Evolutionary conservation across 2,329 filamentous ascomycete species (phyloP), one percentile per base, ranked within the genome.

Genomic region (Diaporthe destruens): DNA sequence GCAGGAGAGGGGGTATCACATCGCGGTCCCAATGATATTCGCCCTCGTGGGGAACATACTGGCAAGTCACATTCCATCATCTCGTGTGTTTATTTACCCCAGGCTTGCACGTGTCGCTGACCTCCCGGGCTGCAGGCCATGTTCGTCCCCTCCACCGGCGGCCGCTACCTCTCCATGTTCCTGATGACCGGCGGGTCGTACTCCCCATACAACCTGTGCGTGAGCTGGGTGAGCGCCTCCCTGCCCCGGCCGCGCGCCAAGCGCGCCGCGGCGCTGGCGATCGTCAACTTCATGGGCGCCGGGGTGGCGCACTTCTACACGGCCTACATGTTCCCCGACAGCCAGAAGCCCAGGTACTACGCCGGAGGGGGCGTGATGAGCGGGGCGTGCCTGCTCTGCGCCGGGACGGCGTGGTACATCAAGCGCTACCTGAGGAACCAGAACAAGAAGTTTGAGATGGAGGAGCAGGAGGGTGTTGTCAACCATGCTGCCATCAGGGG

Each of bases 251-350:
- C 77, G 0, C 74, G 76, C 7, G 72, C 77, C 11, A 77, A 77
- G 49, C 76, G 76, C 2, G 77, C 77, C 18, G 59, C 59, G 16
- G 39, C 59, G 18, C 44, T 78, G 49, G 78, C 77, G 9, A 75
- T 79, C 44, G 72, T 78, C 57, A 79, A 79, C 47, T 72, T 79
- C 25, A 79, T 79, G 75, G 69, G 74, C 5, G 72, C 74, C 7
- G 75, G 73, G 6, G 71, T 76, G 12, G 71, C 76, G 0, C 79
- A 79, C 63, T 79, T 80, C 23, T 80, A 79, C 69, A 80, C 79
- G 7, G 71, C 72, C 20, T 80, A 79, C 75, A 79, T 80, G 77
- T 79, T 80, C 69, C 78, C 78, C 0, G 79, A 80, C 51, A 75
- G 71, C 71, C 77, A 80, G 61, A 78, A 79, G 72, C 79, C 79